Evolutionary conservation across 139 green algal species (phyloP).

Genomic region (Chlamydomonas asymmetrica): DNA sequence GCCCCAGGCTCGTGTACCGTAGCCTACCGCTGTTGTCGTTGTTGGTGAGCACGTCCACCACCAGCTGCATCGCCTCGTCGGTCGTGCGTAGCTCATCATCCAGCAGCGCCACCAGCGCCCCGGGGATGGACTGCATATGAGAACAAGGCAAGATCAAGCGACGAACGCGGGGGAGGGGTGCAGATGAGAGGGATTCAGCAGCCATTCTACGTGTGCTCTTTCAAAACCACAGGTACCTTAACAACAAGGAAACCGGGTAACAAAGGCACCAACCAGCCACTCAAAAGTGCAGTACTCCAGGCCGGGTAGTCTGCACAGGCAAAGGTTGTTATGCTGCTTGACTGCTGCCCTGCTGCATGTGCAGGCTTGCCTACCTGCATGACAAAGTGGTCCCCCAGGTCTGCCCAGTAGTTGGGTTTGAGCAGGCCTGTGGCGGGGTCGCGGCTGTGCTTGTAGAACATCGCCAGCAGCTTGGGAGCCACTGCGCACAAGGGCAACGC

Average conservation of each 20-base stretch:
- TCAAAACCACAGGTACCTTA: no score
- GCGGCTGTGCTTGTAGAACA: slow-evolving; percentile 25
- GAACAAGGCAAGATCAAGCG: no score
- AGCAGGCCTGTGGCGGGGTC: slow-evolving; percentile 22
- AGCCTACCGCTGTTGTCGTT: slow-evolving; percentile 35
- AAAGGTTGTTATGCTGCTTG: no score
- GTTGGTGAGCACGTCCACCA: slow-evolving; percentile 21
- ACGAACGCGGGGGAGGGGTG: not conserved
- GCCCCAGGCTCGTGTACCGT: no score
- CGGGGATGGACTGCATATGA: slow-evolving; percentile 13
- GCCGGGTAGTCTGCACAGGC: no score
- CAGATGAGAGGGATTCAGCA: no score
- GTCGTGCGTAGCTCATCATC: slow-evolving; percentile 21
- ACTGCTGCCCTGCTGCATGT: not conserved
- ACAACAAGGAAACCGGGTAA: no score
- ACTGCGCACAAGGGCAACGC: not conserved
- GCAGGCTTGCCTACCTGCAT: slow-evolving; percentile 4
- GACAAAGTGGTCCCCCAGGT: slow-evolving; percentile 15
- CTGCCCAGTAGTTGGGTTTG: slow-evolving; percentile 31
- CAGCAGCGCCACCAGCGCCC: slow-evolving; percentile 11
- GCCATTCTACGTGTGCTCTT: no score
- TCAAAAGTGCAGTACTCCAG: no score
- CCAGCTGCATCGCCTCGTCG: slow-evolving; percentile 24
- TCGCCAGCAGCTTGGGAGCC: slow-evolving; percentile 17
- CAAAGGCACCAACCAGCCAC: no score